phyloP scores from a whole-genome alignment of 805 yeast genomes.

The Clavispora phyllophila region DNA sequence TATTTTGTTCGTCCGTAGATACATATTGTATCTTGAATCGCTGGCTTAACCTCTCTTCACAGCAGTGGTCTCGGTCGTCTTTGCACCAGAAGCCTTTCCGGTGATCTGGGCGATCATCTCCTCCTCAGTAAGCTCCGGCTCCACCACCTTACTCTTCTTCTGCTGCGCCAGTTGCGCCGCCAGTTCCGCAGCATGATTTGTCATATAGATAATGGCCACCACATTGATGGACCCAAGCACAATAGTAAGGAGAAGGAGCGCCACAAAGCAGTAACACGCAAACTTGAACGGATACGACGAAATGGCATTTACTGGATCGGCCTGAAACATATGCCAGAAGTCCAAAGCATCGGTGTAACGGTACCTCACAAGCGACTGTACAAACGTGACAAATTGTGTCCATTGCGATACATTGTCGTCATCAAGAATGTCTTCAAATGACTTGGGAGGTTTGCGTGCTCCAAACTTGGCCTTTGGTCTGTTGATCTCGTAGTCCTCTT shows the following conservation, averaged over 20 bases:
- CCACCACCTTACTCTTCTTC: neutral
- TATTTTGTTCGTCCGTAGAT: too few relatives aligned
- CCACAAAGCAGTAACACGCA: conserved; percentile 40
- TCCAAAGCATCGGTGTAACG: conserved; percentile 24
- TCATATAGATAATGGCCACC: conserved; percentile 18
- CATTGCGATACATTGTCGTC: conserved; percentile 14
- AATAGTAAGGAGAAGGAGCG: conserved; percentile 37
- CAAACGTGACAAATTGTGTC: conserved; percentile 14
- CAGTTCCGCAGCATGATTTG: conserved; percentile 3
- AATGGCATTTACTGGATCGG: conserved; percentile 43
- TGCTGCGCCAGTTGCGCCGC: conserved; percentile 1
- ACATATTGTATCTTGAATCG: too few relatives aligned
- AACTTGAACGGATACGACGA: conserved; percentile 47
- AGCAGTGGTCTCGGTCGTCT: conserved; percentile 1
- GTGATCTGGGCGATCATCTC: conserved; percentile 8
- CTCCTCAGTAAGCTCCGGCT: conserved; percentile 7
- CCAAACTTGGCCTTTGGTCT: conserved; percentile 39
- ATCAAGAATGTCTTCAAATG: conserved; percentile 31
- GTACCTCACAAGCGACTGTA: conserved; percentile 14
- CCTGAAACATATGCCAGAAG: conserved; percentile 35
- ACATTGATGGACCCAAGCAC: conserved; percentile 40
- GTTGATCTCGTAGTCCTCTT: conserved; percentile 32
- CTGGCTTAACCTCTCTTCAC: conserved; percentile 1
- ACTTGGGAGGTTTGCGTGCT: conserved; percentile 41
- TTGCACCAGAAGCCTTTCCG: conserved; percentile 5